Conservation (phyloP, 306 rosid genomes). For the Adenanthera pavonina region DNA sequence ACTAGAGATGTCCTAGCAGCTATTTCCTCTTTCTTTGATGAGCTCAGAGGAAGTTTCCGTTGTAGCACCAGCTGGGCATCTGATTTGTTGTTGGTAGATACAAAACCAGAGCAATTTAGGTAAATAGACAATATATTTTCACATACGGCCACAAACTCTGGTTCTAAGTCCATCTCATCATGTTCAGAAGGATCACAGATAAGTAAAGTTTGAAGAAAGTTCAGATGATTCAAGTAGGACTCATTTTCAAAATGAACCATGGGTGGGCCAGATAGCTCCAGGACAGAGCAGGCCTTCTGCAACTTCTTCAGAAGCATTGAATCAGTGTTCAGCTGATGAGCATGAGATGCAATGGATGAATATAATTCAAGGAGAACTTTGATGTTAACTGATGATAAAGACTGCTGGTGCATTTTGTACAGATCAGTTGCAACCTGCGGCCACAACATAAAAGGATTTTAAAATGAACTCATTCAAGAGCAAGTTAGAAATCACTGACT, state of each 20-base stretch:
- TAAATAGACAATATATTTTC: slow-evolving; percentile 74
- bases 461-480: slow-evolving; percentile 37
- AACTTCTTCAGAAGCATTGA: slow-evolving; percentile 73
- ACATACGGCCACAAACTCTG: slow-evolving; percentile 68
- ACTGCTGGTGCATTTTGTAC: slow-evolving; percentile 59
- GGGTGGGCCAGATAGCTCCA: slow-evolving; percentile 93
- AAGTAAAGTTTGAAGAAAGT: slow-evolving; percentile 65
- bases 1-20: slow-evolving; percentile 80
- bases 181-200: slow-evolving; percentile 38
- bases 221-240: slow-evolving; percentile 75
- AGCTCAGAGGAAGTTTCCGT: slow-evolving; percentile 78
- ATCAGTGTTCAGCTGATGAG: slow-evolving; percentile 75
- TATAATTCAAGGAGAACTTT: slow-evolving; percentile 68
- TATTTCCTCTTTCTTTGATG: slow-evolving; percentile 86
- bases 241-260: slow-evolving; percentile 97
- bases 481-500: slow-evolving; percentile 7
- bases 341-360: slow-evolving; percentile 75
- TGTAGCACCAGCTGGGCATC: slow-evolving; percentile 47
- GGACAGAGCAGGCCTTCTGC: slow-evolving; percentile 82
- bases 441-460: slow-evolving; percentile 26
- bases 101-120: slow-evolving; percentile 66
- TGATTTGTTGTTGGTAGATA: slow-evolving; percentile 44
- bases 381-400: slow-evolving; percentile 60
- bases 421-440: slow-evolving; percentile 76
- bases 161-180: slow-evolving; percentile 65